Conservation (phyloP, 768 basidiomycete genomes). For the Lactarius evosmus region DNA sequence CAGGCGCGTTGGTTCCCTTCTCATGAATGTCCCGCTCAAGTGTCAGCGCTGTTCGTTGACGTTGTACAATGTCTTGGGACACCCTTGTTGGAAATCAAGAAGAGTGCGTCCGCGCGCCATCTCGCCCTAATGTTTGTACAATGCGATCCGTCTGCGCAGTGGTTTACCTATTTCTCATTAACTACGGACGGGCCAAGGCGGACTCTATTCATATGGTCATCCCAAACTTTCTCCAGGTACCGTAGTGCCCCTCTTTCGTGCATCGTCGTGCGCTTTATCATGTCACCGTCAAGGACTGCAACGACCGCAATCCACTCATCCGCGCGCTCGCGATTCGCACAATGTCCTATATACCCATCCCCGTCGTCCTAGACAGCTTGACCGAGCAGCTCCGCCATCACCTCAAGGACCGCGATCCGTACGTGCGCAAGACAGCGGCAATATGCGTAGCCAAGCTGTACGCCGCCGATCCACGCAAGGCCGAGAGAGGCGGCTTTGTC, state of each 20-base stretch:
- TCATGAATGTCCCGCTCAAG: constrained; percentile 41
- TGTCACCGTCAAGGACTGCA: constrained; percentile 69
- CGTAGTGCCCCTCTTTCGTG: not conserved
- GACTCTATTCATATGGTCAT: constrained; percentile 69
- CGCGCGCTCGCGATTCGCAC: constrained; percentile 96
- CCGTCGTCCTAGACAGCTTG: constrained; percentile 79
- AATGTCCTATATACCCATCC: constrained; percentile 98
- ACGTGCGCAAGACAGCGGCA: constrained; percentile 97
- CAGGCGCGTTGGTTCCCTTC: constrained; percentile 26
- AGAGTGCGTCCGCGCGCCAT: constrained; percentile 62
- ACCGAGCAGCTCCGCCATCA: constrained; percentile 89
- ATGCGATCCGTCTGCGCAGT: constrained; percentile 45
- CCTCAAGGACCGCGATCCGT: constrained; percentile 91
- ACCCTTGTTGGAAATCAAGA: constrained; percentile 96
- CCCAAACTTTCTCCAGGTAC: constrained; percentile 23
- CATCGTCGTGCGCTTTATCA: not conserved
- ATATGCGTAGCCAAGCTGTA: constrained; percentile 97
- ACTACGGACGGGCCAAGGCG: constrained; percentile 91
- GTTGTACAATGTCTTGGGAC: constrained; percentile 94
- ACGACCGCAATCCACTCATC: constrained; percentile 93
- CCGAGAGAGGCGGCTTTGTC: constrained; percentile 89
- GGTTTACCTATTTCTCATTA: constrained; percentile 97
- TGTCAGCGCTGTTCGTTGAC: constrained; percentile 94
- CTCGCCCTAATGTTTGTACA: constrained; percentile 4
- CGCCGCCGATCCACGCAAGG: constrained; percentile 77